These are phyloP conservation scores for Groenewaldozyma tartarivorans DNA, from an alignment of 805 yeast species.

Conservation along the genomic window DNA sequence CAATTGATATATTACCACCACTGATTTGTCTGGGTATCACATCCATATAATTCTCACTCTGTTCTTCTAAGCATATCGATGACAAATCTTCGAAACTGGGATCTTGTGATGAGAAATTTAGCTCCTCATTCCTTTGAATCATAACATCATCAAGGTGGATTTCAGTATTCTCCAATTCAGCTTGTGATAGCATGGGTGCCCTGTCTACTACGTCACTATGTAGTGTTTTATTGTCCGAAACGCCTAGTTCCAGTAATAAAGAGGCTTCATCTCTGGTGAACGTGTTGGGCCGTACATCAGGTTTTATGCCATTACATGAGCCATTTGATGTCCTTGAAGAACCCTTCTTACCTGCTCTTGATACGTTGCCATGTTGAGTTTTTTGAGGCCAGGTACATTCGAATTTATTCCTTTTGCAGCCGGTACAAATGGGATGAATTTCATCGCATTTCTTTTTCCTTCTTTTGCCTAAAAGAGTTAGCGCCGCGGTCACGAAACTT, in stretches of 20 bases:
- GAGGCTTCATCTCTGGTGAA: neutral
- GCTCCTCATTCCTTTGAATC: neutral
- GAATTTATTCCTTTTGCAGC: constrained; percentile 1
- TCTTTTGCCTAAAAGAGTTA: constrained; percentile 1
- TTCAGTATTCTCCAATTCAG: too few species aligned
- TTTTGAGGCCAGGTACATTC: constrained; percentile 3
- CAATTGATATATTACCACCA: neutral
- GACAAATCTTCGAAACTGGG: neutral
- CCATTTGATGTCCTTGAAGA: neutral
- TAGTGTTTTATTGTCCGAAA: neutral
- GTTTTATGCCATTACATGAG: neutral
- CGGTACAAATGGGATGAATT: constrained; percentile 3
- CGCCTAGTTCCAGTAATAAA: neutral
- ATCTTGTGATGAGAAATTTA: neutral
- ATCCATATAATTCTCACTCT: too few species aligned
- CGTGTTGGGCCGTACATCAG: neutral
- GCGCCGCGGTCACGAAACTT: neutral
- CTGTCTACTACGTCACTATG: too few species aligned
- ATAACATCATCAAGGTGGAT: neutral
- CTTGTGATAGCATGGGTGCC: too few species aligned
- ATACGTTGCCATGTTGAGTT: neutral
- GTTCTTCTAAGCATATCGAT: neutral
- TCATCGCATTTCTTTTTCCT: constrained; percentile 5
- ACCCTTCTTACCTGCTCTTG: neutral
- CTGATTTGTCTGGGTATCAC: too few species aligned